phyloP scores from a whole-genome alignment of 139 green algal genomes.

The Asterochloris sp. region DNA sequence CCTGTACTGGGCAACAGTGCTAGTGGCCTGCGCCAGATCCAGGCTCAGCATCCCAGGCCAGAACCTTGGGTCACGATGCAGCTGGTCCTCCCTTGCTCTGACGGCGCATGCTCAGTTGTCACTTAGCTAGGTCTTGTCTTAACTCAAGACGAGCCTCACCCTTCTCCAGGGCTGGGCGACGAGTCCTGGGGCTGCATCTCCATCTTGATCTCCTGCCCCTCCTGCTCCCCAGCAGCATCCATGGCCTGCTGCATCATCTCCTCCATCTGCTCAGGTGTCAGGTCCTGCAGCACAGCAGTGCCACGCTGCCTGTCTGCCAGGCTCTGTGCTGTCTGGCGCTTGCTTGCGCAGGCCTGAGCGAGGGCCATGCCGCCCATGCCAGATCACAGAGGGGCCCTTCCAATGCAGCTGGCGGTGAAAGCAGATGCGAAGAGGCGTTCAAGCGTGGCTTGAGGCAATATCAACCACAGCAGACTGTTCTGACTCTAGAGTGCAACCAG shows the following conservation, averaged over 20 bases:
- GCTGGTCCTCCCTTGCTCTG: not conserved
- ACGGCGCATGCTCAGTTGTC: not conserved
- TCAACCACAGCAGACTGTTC: not conserved
- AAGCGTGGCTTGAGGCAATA: not conserved
- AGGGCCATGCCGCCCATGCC: too few relatives aligned
- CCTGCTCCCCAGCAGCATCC: conserved; percentile 14
- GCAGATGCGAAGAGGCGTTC: too few relatives aligned
- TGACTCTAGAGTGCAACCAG: not conserved
- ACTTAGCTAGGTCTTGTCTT: not conserved
- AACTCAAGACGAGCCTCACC: not conserved
- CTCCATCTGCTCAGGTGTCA: conserved; percentile 30
- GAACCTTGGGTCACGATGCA: not conserved
- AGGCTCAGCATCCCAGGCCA: too few relatives aligned
- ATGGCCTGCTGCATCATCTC: conserved; percentile 23
- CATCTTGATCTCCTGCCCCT: conserved; percentile 25
- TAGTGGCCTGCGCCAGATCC: too few relatives aligned
- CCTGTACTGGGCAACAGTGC: too few relatives aligned
- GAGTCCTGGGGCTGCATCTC: conserved; percentile 24
- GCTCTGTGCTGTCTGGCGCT: too few relatives aligned
- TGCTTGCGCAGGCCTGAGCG: too few relatives aligned
- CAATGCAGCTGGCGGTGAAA: too few relatives aligned
- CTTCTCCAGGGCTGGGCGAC: conserved; percentile 17
- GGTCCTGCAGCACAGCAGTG: conserved; percentile 16
- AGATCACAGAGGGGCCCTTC: too few relatives aligned
- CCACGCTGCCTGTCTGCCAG: too few relatives aligned